phyloP scores from a whole-genome alignment of 768 basidiomycete species.

The Auricularia cornea region DNA sequence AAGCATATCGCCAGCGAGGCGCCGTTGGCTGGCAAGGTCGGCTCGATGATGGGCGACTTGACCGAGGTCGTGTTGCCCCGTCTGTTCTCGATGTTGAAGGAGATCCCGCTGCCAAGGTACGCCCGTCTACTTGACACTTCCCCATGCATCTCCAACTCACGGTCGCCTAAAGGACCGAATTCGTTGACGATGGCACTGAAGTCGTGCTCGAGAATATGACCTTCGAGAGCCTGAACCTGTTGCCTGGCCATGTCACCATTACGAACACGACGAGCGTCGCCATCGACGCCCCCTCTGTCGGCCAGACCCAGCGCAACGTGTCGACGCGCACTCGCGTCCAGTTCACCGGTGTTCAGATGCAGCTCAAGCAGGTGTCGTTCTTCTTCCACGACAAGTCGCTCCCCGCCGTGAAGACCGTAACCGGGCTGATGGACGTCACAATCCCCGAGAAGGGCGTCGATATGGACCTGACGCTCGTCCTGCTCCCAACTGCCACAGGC shows the following conservation, averaged over 20 bases:
- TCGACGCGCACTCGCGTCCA: conserved; percentile 60
- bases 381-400: conserved; percentile 55
- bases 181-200: conserved; percentile 57
- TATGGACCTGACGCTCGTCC: conserved; percentile 55
- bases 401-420: conserved; percentile 38
- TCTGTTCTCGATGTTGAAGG: conserved; percentile 41
- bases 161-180: conserved; percentile 52
- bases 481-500: conserved; percentile 44
- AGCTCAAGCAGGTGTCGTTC: conserved; percentile 61
- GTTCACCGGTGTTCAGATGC: conserved; percentile 55
- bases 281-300: conserved; percentile 26
- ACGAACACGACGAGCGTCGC: conserved; percentile 62
- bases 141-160: no score
- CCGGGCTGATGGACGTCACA: conserved; percentile 52
- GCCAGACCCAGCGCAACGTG: conserved; percentile 38
- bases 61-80: conserved; percentile 73
- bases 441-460: conserved; percentile 63
- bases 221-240: conserved; percentile 54
- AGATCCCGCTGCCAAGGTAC: conserved; percentile 63
- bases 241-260: conserved; percentile 63
- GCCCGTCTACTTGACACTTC: no score
- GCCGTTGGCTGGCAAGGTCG: conserved; percentile 29
- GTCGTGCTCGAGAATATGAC: conserved; percentile 70
- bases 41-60: conserved; percentile 76
- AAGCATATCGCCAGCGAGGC: conserved; percentile 40